Evolutionary conservation across 805 yeast genomes (phyloP).

Genomic region (Spathaspora girioi): DNA sequence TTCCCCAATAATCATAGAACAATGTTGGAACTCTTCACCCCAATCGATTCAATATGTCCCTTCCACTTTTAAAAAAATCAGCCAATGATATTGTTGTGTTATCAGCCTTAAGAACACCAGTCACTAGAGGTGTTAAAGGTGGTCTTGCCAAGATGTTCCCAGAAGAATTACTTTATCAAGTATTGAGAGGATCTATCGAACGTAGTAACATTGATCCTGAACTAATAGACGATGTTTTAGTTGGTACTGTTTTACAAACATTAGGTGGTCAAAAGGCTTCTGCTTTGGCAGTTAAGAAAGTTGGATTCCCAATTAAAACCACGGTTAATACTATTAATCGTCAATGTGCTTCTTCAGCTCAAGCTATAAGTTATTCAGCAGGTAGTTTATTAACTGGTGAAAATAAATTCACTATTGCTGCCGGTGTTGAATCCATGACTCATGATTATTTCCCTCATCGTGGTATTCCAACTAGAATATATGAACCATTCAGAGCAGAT

Average conservation of each 20-base stretch:
- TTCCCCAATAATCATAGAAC: neutral
- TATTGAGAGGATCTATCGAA: constrained; percentile 24
- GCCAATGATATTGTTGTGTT: constrained; percentile 31
- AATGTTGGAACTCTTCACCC: neutral
- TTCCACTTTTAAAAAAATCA: constrained; percentile 15
- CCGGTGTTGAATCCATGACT: constrained; percentile 44
- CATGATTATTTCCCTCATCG: constrained; percentile 37
- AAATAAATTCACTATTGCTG: constrained; percentile 30
- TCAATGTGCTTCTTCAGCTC: constrained; percentile 39
- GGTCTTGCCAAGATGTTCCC: constrained; percentile 33
- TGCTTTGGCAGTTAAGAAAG: constrained; percentile 30
- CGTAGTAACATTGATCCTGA: constrained; percentile 19
- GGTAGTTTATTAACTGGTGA: constrained; percentile 27
- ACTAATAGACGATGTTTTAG: constrained; percentile 30
- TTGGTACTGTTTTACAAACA: constrained; percentile 35
- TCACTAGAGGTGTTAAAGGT: constrained; percentile 33
- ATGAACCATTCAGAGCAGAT: constrained; percentile 13
- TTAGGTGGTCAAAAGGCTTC: constrained; percentile 37
- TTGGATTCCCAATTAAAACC: constrained; percentile 30
- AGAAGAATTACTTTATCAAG: constrained; percentile 29
- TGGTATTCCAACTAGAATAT: constrained; percentile 32
- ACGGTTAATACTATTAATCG: constrained; percentile 34
- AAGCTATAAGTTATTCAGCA: constrained; percentile 31
- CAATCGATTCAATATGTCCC: neutral
- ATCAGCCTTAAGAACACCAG: constrained; percentile 32